These are phyloP conservation scores for Plantago major DNA, from an alignment of 257 asterid genomes.

Conservation along the genomic window DNA sequence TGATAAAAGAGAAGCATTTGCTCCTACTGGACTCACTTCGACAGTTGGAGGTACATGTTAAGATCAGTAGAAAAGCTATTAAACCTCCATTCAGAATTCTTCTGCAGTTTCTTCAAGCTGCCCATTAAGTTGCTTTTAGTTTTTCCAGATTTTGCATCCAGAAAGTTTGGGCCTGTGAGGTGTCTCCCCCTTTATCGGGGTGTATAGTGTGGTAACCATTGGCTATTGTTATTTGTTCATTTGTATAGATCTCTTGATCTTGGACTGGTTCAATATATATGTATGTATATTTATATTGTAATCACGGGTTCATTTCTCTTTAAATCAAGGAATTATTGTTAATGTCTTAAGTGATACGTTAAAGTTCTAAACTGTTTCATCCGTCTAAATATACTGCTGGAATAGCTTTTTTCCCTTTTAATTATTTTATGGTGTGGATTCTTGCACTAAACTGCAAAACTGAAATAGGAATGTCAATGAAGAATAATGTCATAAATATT, in stretches of 20 bases:
- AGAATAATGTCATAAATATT: too few species aligned
- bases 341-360: too few species aligned
- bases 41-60: slow-evolving; percentile 87
- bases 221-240: neutral
- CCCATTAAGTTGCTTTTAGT: slow-evolving; percentile 26
- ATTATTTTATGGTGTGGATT: too few species aligned
- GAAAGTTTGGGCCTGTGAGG: slow-evolving; percentile 23
- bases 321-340: too few species aligned
- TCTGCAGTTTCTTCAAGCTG: slow-evolving; percentile 30
- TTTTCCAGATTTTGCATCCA: slow-evolving; percentile 19
- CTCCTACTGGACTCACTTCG: slow-evolving; percentile 75
- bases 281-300: too few species aligned
- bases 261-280: neutral
- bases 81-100: slow-evolving; percentile 32
- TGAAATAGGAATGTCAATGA: too few species aligned
- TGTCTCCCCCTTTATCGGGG: slow-evolving; percentile 18
- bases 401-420: too few species aligned
- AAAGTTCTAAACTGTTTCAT: too few species aligned
- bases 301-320: too few species aligned
- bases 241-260: slow-evolving; percentile 25
- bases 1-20: slow-evolving; percentile 86
- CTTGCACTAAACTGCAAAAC: too few species aligned
- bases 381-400: too few species aligned
- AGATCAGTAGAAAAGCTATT: slow-evolving; percentile 35
- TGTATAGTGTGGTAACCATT: slow-evolving; percentile 10